phyloP scores from a whole-genome alignment of 306 rosid genomes.

The Calophaca sinica region DNA sequence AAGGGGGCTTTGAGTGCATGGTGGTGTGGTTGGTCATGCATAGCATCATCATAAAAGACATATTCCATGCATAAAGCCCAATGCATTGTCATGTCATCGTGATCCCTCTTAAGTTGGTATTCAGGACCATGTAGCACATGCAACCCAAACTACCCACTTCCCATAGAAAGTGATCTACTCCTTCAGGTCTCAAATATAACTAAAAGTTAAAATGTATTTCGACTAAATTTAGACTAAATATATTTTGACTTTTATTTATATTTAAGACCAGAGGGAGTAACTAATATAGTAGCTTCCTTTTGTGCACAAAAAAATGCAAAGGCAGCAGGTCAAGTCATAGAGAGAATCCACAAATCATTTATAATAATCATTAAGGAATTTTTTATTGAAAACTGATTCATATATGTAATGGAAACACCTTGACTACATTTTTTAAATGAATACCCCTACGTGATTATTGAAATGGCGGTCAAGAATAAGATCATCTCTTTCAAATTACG shows the following conservation, averaged over 20 bases:
- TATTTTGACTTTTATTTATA: too few relatives aligned
- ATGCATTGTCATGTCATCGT: constrained; percentile 47
- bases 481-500: background rate
- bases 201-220: too few relatives aligned
- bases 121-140: constrained; percentile 44
- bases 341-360: too few relatives aligned
- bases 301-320: background rate
- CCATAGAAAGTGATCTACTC: background rate
- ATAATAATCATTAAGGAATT: too few relatives aligned
- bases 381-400: too few relatives aligned
- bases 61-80: constrained; percentile 46
- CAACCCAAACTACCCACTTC: constrained; percentile 42
- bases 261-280: too few relatives aligned
- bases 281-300: constrained; percentile 36
- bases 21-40: constrained; percentile 42
- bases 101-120: constrained; percentile 45
- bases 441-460: background rate
- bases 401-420: too few relatives aligned
- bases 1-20: constrained; percentile 38
- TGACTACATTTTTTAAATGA: too few relatives aligned
- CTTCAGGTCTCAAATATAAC: too few relatives aligned
- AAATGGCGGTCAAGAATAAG: too few relatives aligned
- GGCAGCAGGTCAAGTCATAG: too few relatives aligned
- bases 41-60: constrained; percentile 6
- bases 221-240: too few relatives aligned